Base-by-base conservation (phyloP, 2,329 filamentous ascomycete genomes). In the Alternaria hordeiaustralica region DNA sequence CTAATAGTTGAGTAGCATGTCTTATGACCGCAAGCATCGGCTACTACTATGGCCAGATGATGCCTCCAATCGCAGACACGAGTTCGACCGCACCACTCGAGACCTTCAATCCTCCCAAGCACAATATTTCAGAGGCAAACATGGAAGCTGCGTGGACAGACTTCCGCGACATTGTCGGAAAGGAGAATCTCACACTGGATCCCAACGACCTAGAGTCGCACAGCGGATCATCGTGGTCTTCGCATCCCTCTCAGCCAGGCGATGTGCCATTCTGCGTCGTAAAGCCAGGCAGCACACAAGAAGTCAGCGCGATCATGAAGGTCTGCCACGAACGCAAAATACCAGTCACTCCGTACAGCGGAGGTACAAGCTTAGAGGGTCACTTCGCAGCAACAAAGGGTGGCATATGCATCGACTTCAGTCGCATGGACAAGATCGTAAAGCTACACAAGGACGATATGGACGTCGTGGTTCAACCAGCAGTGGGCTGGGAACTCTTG, bases 291-390 rank as follows among this genome's bases (percentile, higher is more conserved):
- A 88, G 86, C 36, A 97, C 94, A 1, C 90, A 94, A 68, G 90
- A 97, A 71, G 93, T 97, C 9, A 91, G 91, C n/a, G 84, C 86
- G 66, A 88, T 97, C 63, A 95, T 97, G 90, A 94, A 95, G 82
- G 83, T 97, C 60, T 97, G 94, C 82, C 92, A 97, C 78, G 81
- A 84, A 74, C 86, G 94, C 44, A 86, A 86, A 60, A 96, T 97
- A 66, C 94, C 94, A 6, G 93, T 97, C 23, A 94, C 92, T 4
- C 91, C 90, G 3, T 97, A 94, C 82, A 93, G 90, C 61, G 94
- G 94, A 46, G 94, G 94, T 33, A 97, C 94, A 8, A 94, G 91
- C 73, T 84, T 97, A 30, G 94, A 97, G 81, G 94, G 94, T 2
- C 93, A 97, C 79, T 97, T 92, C 79, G 89, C 93, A 1, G 88